phyloP scores from a whole-genome alignment of 345 rosid species.

The Cardamine occulta region DNA sequence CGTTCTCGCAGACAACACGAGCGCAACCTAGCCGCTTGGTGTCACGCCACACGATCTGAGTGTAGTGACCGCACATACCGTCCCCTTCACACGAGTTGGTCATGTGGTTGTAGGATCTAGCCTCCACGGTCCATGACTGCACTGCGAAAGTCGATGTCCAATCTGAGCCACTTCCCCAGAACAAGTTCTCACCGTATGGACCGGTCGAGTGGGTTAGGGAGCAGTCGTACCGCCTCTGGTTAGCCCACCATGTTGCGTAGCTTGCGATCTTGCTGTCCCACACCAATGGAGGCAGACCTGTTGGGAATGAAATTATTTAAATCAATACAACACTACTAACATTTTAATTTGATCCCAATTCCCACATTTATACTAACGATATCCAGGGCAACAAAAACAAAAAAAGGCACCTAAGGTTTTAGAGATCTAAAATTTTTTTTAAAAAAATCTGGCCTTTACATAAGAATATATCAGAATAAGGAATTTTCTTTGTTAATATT shows the following conservation, averaged over 20 bases:
- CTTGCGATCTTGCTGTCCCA: slow-evolving; percentile 61
- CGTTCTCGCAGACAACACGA: slow-evolving; percentile 54
- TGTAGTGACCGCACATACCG: slow-evolving; percentile 80
- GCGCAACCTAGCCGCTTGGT: slow-evolving; percentile 78
- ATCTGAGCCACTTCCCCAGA: slow-evolving; percentile 85
- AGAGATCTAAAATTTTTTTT: no score
- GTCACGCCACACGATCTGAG: slow-evolving; percentile 79
- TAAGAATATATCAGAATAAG: background rate
- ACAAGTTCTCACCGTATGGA: slow-evolving; percentile 84
- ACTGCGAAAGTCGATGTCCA: slow-evolving; percentile 76
- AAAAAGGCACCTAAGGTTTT: background rate
- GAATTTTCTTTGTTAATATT: background rate
- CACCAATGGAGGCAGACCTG: slow-evolving; percentile 54
- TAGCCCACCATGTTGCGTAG: slow-evolving; percentile 66
- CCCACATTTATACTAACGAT: background rate
- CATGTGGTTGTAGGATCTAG: slow-evolving; percentile 53
- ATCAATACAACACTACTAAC: background rate
- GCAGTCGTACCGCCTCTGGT: slow-evolving; percentile 65
- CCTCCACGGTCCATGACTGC: slow-evolving; percentile 68
- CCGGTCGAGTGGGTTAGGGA: slow-evolving; percentile 74
- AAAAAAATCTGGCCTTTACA: background rate
- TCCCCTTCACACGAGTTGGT: slow-evolving; percentile 56
- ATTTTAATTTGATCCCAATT: background rate
- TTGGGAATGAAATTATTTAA: slow-evolving; percentile 14
- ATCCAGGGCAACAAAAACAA: background rate